Evolutionary conservation across 352 stramenopile genomes (phyloP), one percentile per base, ranked within the genome.

Genomic region (Pythium oligandrum): DNA sequence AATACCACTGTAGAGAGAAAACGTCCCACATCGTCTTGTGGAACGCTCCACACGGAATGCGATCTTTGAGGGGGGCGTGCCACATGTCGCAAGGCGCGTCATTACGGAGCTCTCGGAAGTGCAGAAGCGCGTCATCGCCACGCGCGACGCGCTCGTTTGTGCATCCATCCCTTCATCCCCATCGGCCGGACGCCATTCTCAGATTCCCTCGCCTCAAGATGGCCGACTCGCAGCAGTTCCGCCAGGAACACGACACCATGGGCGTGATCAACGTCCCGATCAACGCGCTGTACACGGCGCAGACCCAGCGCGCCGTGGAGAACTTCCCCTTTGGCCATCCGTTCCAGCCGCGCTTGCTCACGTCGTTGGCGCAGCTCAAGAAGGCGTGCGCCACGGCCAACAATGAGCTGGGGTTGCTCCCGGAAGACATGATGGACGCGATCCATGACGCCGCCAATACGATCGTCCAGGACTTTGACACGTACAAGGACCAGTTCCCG

Each of bases 241-340:
- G 72, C 40, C 63, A 71, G 44, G 72, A 83, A 55, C 63, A 74
- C 53, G 72, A 83, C 63, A 78, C 69, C 11, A 79, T 83, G 66
- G 72, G 72, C 48, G 67, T 71, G 42, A 62, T 83, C 7, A 80
- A 83, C 55, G 72, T 83, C 17, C 66, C 68, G 0, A 40, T 65
- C 46, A 12, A 69, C 52, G 69, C 68, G 68, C 61, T 80, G 40
- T 83, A 77, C 64, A 75, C 66, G 38, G 70, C 72, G 56, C 72
- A 82, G 57, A 82, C 69, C 17, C 72, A 82, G 68, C 68, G 72
- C 56, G 66, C 66, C 3, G 66, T 77, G 5, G 63, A 79, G 33
- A 82, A 82, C 60, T 82, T 82, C 30, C 69, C 70, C 1, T 78
- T 75, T 43, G 72, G 70, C 47, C 67, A 73, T 44, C 72, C 70